Evolutionary conservation across 1,139 yeast genomes (phyloP), one percentile per base, ranked within the genome.

Genomic region (Saccharomycopsis hybrid): DNA sequence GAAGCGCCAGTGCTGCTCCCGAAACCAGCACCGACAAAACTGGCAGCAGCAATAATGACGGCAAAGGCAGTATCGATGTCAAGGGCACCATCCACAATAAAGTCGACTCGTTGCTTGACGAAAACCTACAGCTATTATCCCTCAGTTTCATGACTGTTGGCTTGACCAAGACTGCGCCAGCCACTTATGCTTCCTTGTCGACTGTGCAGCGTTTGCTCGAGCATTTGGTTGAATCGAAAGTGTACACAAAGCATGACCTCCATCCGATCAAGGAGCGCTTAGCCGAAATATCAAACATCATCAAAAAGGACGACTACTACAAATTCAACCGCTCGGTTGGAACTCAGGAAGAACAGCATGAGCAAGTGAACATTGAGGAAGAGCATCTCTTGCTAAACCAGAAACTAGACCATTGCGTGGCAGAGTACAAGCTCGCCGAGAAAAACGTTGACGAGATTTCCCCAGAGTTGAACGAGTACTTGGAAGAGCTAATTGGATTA

Each of bases 111-210:
- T 72, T 85, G n/a, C 73, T 86, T 40, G 96, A 88, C 63, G 97
- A 92, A 60, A 85, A 85, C 29, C 86, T 92, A 73, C 96, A 90
- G 64, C 70, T 92, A 48, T 69, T 90, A 47, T 84, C 95, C 9
- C 71, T 92, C 50, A 85, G 95, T 56, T 86, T 89, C 64, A 77
- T 90, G 57, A 87, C 97, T 1, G 94, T 94, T 55, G 98, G 98
- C 2, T 73, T 88, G 59, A 85, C 85, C 50, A 83, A 88, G 58
- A 78, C 87, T 42, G 96, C 96, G 1, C 96, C 97, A 1, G 96
- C 97, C 2, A 87, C 96, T 1, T 92, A 85, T 66, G 89, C 96
- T 5, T 85, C 95, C 4, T 70, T 90, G 46, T 76, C 89, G 43
- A 87, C 97, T 0, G 95, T 92, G 8, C 81, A 81, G 66, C 79